Percentiles rank a stretch among this genome's conserved stretches.
Conservation (phyloP, 352 stramenopile genomes). For the Phytophthora macrochlamydospora region DNA sequence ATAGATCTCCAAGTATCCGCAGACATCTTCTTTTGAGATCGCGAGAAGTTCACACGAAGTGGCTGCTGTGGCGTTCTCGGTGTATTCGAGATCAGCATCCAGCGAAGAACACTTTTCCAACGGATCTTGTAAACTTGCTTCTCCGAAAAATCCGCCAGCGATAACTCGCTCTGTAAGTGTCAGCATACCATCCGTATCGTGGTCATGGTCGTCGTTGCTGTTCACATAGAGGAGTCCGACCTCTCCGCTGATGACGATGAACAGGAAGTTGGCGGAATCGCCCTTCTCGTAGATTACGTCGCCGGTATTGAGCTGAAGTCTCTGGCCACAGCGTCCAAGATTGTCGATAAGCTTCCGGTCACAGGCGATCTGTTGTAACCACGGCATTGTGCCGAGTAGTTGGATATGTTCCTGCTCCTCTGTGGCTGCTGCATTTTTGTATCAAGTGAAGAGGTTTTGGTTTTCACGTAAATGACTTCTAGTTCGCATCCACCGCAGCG, state of each 20-base stretch:
- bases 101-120: constrained; percentile 2
- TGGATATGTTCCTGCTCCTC: constrained; percentile 52
- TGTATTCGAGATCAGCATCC: constrained; percentile 44
- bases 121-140: constrained; percentile 45
- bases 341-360: constrained; percentile 57
- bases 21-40: constrained; percentile 59
- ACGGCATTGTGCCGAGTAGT: constrained; percentile 57
- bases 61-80: constrained; percentile 45
- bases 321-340: constrained; percentile 49
- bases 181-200: background rate
- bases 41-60: constrained; percentile 48
- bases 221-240: constrained; percentile 33
- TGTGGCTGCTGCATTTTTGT: constrained; percentile 7
- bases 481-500: constrained; percentile 60
- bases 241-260: constrained; percentile 64
- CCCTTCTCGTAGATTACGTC: constrained; percentile 67
- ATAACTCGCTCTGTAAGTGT: constrained; percentile 39
- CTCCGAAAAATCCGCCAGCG: constrained; percentile 64
- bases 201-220: background rate
- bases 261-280: constrained; percentile 64
- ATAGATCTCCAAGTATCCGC: constrained; percentile 64
- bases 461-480: constrained; percentile 70
- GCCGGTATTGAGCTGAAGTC: constrained; percentile 42
- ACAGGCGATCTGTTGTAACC: constrained; percentile 60
- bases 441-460: background rate